These are phyloP conservation scores for Saturnispora halmiae DNA, from an alignment of 805 yeast genomes.

Conservation along the genomic window DNA sequence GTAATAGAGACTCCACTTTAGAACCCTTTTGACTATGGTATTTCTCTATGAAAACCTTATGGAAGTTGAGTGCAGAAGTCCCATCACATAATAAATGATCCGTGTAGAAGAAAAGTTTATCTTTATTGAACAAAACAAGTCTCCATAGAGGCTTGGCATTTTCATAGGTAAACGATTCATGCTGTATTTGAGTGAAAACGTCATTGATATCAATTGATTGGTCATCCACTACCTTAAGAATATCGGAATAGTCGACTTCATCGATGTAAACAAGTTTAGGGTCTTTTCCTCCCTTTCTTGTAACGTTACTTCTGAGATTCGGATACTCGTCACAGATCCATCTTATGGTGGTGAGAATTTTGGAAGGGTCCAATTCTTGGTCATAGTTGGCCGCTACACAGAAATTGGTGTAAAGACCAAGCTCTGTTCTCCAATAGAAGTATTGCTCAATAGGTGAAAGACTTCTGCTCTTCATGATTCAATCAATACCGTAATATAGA, in stretches of 20 bases:
- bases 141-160: constrained; percentile 17
- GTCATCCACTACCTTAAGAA: constrained; percentile 15
- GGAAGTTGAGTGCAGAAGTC: constrained; percentile 26
- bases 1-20: not conserved
- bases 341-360: constrained; percentile 4
- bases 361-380: not conserved
- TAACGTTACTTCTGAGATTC: constrained; percentile 4
- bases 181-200: constrained; percentile 5
- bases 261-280: constrained; percentile 3
- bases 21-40: not conserved
- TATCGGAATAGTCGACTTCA: constrained; percentile 10
- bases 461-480: constrained; percentile 1
- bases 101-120: constrained; percentile 16
- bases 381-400: constrained; percentile 10
- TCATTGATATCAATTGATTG: constrained; percentile 4
- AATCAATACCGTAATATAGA: not conserved
- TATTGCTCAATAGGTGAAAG: constrained; percentile 8
- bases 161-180: not conserved
- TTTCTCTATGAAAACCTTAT: constrained; percentile 11
- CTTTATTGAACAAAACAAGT: constrained; percentile 12
- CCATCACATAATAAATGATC: constrained; percentile 33
- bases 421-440: constrained; percentile 12
- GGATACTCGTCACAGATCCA: constrained; percentile 11
- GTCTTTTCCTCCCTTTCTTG: not conserved
- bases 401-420: constrained; percentile 9